Percentiles rank a stretch among this genome's conserved stretches.
Evolutionary conservation across 2,329 filamentous ascomycete genomes (phyloP).

Genomic region (Cercospora berteroae): DNA sequence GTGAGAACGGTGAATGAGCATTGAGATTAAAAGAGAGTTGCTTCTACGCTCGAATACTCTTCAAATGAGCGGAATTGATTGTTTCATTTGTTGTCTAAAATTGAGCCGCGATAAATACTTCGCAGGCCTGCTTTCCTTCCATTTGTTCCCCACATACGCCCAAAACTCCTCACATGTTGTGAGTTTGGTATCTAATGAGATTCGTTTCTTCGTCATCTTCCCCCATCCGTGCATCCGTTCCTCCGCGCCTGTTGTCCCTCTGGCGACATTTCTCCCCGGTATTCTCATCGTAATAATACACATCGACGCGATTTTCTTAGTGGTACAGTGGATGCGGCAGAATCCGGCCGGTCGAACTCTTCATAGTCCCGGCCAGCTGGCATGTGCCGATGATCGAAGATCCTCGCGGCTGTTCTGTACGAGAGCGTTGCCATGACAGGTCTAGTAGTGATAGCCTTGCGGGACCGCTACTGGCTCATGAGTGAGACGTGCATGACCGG

Average conservation of each 20-base stretch:
- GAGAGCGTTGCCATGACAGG: not conserved
- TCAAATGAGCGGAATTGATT: not conserved
- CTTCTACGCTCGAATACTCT: not conserved
- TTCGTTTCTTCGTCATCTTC: slow-evolving; percentile 10
- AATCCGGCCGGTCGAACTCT: not conserved
- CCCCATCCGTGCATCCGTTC: not conserved
- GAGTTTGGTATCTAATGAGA: slow-evolving; percentile 19
- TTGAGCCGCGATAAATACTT: not conserved
- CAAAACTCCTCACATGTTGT: not conserved
- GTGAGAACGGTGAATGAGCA: too few species aligned
- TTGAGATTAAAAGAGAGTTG: not conserved
- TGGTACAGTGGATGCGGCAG: not conserved
- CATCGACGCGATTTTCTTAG: not conserved
- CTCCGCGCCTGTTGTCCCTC: not conserved
- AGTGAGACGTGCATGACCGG: not conserved
- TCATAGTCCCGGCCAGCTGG: not conserved
- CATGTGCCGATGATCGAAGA: not conserved
- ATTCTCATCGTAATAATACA: not conserved
- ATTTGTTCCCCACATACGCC: not conserved
- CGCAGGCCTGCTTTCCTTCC: not conserved
- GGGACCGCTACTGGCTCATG: not conserved
- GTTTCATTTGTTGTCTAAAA: not conserved
- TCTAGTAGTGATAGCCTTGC: not conserved
- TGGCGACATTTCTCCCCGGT: not conserved
- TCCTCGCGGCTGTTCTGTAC: not conserved